These are phyloP conservation scores for Penicillium ucsense DNA, from an alignment of 495 filamentous ascomycete genomes.

Conservation along the genomic window DNA sequence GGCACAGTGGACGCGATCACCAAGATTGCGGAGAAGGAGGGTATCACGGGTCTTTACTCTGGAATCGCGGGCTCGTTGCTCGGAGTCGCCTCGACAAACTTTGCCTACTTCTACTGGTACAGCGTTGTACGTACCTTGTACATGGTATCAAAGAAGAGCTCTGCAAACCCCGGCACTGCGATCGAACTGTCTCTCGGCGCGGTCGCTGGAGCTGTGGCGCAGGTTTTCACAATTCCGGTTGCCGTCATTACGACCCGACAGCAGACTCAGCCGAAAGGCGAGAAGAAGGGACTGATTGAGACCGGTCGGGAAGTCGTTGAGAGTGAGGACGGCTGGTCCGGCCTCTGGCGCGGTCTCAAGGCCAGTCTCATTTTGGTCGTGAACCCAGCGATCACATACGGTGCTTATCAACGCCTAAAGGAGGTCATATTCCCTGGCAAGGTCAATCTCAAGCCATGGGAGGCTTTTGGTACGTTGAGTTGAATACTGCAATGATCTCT, in stretches of 20 bases:
- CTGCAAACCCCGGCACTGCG: slow-evolving; percentile 65
- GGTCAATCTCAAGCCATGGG: slow-evolving; percentile 66
- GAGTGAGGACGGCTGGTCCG: slow-evolving; percentile 80
- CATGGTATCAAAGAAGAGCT: slow-evolving; percentile 51
- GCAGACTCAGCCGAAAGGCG: slow-evolving; percentile 77
- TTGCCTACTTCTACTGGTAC: slow-evolving; percentile 99
- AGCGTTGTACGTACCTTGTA: slow-evolving; percentile 79
- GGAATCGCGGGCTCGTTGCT: slow-evolving; percentile 79
- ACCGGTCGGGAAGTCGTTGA: slow-evolving; percentile 83
- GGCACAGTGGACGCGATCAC: slow-evolving; percentile 79
- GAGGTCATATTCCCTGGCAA: slow-evolving; percentile 70
- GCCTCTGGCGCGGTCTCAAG: slow-evolving; percentile 92
- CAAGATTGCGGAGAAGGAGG: slow-evolving; percentile 79
- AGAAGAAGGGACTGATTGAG: slow-evolving; percentile 78
- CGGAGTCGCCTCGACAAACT: slow-evolving; percentile 94
- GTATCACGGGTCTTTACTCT: slow-evolving; percentile 72
- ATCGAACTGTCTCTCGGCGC: slow-evolving; percentile 83
- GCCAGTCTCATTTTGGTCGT: slow-evolving; percentile 93
- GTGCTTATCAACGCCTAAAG: slow-evolving; percentile 87
- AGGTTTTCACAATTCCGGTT: slow-evolving; percentile 93
- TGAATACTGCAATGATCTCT: not conserved
- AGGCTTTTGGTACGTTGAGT: slow-evolving; percentile 73
- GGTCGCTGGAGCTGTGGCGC: slow-evolving; percentile 79
- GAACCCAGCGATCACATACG: slow-evolving; percentile 97
- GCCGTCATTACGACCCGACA: slow-evolving; percentile 92